These are phyloP conservation scores for Mycena rosella DNA, from an alignment of 768 basidiomycete genomes.

Conservation along the genomic window DNA sequence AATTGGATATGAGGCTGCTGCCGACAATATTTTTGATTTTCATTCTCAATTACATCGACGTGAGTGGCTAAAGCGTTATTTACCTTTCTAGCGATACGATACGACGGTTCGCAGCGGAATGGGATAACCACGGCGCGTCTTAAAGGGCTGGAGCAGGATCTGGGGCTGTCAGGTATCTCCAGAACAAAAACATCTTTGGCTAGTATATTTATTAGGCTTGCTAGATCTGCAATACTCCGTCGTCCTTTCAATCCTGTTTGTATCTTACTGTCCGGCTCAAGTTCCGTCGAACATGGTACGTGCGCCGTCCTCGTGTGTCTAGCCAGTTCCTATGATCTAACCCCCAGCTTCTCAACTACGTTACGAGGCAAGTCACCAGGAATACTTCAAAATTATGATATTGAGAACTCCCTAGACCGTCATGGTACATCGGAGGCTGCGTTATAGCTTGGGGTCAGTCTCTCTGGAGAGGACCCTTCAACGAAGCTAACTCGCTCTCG, in stretches of 20 bases:
- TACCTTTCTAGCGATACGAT: background rate
- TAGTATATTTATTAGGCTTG: background rate
- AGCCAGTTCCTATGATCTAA: background rate
- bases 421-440: slow-evolving; percentile 71
- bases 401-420: slow-evolving; percentile 56
- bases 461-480: background rate
- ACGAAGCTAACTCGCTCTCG: background rate
- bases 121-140: slow-evolving; percentile 63
- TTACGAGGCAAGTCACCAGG: slow-evolving; percentile 62
- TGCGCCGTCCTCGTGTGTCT: background rate
- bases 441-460: slow-evolving; percentile 72
- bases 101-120: slow-evolving; percentile 50
- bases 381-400: no score
- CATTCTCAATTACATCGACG: slow-evolving; percentile 79
- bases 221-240: slow-evolving; percentile 66
- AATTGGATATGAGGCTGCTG: slow-evolving; percentile 67
- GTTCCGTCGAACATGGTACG: slow-evolving; percentile 76
- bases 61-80: slow-evolving; percentile 46
- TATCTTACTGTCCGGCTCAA: slow-evolving; percentile 72
- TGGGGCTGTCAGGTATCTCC: slow-evolving; percentile 57
- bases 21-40: slow-evolving; percentile 70
- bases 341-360: slow-evolving; percentile 64
- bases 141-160: slow-evolving; percentile 63
- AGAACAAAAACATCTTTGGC: background rate
- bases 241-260: slow-evolving; percentile 66